Evolutionary conservation across 1,284 basidiomycete species (phyloP).

Genomic region (Lentinula novae-zelandiae): DNA sequence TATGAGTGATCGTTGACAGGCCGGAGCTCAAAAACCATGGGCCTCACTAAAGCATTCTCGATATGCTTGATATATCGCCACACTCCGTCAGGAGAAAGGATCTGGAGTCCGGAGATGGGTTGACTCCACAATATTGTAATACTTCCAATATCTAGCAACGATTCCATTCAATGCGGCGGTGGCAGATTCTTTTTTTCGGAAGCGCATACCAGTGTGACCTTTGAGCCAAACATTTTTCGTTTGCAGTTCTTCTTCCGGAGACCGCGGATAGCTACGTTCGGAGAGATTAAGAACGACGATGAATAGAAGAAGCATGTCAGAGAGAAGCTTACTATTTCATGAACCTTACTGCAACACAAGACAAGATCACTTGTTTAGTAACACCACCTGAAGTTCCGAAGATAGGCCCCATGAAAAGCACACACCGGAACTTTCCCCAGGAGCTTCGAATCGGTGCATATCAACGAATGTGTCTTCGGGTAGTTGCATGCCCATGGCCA

Average conservation of each 20-base stretch:
- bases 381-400: background rate
- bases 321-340: conserved; percentile 32
- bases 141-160: conserved; percentile 35
- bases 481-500: conserved; percentile 29
- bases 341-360: conserved; percentile 25
- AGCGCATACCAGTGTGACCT: conserved; percentile 39
- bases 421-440: conserved; percentile 29
- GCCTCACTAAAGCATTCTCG: conserved; percentile 42
- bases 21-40: background rate
- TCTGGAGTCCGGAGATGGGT: conserved; percentile 42
- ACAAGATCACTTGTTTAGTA: background rate
- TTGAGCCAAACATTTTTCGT: conserved; percentile 44
- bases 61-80: conserved; percentile 46
- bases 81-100: conserved; percentile 34
- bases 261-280: conserved; percentile 34
- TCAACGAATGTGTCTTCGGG: conserved; percentile 33
- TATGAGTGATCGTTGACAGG: background rate
- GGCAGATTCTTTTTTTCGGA: background rate
- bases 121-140: conserved; percentile 49
- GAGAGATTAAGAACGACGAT: background rate
- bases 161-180: background rate
- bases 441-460: conserved; percentile 24
- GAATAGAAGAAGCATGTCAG: background rate
- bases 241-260: conserved; percentile 39
- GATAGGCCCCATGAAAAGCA: background rate